These are phyloP conservation scores for Pezicula neosporulosa DNA, from an alignment of 2,329 filamentous ascomycete genomes.

Conservation along the genomic window DNA sequence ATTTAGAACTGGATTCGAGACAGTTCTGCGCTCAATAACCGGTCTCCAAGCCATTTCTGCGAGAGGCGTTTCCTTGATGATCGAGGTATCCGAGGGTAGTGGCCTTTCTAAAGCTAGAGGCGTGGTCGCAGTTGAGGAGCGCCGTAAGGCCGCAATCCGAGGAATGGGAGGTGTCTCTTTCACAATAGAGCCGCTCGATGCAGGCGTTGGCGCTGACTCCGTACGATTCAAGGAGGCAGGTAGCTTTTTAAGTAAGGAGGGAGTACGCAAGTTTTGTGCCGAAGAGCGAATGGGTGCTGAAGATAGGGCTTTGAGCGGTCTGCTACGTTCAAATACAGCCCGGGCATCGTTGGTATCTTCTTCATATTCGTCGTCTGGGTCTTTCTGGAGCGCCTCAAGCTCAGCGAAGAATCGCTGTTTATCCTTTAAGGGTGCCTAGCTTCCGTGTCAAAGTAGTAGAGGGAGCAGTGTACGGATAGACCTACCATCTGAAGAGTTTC, in stretches of 20 bases:
- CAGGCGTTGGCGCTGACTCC: constrained; percentile 15
- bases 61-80: constrained; percentile 7
- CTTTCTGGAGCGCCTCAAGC: constrained; percentile 22
- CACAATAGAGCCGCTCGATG: constrained; percentile 6
- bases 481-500: too few relatives aligned
- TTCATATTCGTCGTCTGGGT: constrained; percentile 19
- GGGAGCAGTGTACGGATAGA: too few relatives aligned
- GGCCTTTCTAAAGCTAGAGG: constrained; percentile 3
- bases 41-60: constrained; percentile 3
- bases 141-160: constrained; percentile 17
- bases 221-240: constrained; percentile 18
- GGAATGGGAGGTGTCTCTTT: constrained; percentile 9
- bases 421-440: too few relatives aligned
- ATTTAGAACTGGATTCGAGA: constrained; percentile 20
- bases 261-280: constrained; percentile 26
- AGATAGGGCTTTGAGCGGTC: constrained; percentile 26
- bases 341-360: constrained; percentile 14
- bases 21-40: constrained; percentile 10
- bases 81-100: constrained; percentile 3
- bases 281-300: constrained; percentile 37
- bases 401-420: constrained; percentile 14
- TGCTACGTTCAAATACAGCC: constrained; percentile 8
- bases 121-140: constrained; percentile 2
- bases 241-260: constrained; percentile 7
- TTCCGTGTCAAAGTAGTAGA: too few relatives aligned